Evolutionary conservation across 2,329 filamentous ascomycete genomes (phyloP).

Genomic region (Triangularia verruculosa): DNA sequence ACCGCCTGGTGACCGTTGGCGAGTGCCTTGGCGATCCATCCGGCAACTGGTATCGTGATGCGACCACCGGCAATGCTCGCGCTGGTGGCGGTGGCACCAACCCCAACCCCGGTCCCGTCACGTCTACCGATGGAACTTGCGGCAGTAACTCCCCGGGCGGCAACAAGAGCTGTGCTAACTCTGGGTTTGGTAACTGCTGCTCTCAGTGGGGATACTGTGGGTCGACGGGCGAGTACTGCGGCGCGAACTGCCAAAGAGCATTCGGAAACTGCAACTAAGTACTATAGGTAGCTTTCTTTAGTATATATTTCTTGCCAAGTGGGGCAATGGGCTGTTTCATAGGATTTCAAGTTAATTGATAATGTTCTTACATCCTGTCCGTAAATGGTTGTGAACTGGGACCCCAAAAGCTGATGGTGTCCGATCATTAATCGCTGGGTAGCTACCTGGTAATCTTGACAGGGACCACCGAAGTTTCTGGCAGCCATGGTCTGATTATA

Average conservation of each 20-base stretch:
- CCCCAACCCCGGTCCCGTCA: not conserved
- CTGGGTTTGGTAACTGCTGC: constrained; percentile 13
- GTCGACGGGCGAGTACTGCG: constrained; percentile 14
- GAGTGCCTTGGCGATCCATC: constrained; percentile 52
- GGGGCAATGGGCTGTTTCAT: not conserved
- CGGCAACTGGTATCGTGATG: constrained; percentile 41
- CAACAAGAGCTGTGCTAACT: constrained; percentile 10
- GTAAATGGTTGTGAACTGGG: not conserved
- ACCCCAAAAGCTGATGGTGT: not conserved
- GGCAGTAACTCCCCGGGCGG: constrained; percentile 6
- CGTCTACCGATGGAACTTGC: constrained; percentile 13
- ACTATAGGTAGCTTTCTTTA: too few species aligned
- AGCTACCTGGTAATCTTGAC: too few species aligned
- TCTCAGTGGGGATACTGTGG: constrained; percentile 19
- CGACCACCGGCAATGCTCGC: constrained; percentile 10
- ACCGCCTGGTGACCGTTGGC: constrained; percentile 50
- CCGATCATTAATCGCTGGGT: too few species aligned
- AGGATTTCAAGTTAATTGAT: not conserved
- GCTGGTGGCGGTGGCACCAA: constrained; percentile 6
- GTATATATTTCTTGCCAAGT: not conserved
- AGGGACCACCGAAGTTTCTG: not conserved
- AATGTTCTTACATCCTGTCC: not conserved
- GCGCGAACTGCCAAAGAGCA: constrained; percentile 11
- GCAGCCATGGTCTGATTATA: too few species aligned
- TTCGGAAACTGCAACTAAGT: constrained; percentile 13